Conservation (phyloP, 306 rosid genomes). For the Clitoria ternatea region DNA sequence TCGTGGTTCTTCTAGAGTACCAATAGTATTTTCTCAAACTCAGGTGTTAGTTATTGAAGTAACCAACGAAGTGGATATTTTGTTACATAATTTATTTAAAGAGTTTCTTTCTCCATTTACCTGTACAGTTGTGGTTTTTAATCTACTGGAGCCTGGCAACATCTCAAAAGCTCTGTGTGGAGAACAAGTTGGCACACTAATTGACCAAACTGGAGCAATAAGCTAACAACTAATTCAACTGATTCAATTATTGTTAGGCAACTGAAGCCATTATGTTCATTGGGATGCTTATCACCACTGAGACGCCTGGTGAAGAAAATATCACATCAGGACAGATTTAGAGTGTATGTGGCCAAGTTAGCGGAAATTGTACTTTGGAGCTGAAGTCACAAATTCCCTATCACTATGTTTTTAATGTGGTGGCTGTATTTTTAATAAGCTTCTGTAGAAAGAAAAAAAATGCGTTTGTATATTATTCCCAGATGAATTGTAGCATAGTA, state of each 20-base stretch:
- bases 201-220: conserved; percentile 57
- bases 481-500: conserved; percentile 27
- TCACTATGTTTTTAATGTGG: conserved; percentile 6
- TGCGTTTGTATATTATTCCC: conserved; percentile 25
- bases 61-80: not conserved
- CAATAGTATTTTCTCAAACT: not conserved
- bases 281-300: not conserved
- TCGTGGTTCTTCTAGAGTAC: conserved; percentile 8
- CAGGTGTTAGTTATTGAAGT: conserved; percentile 14
- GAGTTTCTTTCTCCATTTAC: not conserved
- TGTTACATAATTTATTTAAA: conserved; percentile 7
- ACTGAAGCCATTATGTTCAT: conserved; percentile 7
- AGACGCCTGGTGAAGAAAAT: conserved; percentile 25
- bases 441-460: conserved; percentile 17
- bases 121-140: conserved; percentile 56
- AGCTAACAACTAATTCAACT: conserved; percentile 35
- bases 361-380: conserved; percentile 21
- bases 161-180: conserved; percentile 70
- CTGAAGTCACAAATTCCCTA: conserved; percentile 16
- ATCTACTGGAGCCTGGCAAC: conserved; percentile 64
- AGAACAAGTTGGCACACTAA: conserved; percentile 63
- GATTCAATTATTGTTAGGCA: conserved; percentile 21
- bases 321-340: not conserved
- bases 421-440: conserved; percentile 22
- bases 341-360: not conserved